Evolutionary conservation across 768 basidiomycete genomes (phyloP), one percentile per base, ranked within the genome.

Genomic region (Kwoniella pini): DNA sequence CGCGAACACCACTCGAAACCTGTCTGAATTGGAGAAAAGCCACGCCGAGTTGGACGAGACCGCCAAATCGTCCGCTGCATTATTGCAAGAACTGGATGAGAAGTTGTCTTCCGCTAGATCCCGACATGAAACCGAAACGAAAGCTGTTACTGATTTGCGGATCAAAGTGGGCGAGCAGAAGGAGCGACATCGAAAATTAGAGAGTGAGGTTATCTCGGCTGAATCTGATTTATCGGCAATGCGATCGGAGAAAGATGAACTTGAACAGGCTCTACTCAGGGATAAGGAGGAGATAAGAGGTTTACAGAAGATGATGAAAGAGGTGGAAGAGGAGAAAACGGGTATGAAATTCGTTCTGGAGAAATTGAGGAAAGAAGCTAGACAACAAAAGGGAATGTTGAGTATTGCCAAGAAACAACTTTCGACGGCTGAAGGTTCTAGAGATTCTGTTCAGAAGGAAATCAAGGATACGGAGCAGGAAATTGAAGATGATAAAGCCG

Each of bases 321-420:
- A 92, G 69, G 84, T 85, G 15, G 85, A 86, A 7, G 84, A 86
- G 62, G 86, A 92, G 77, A 87, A 87, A 33, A 85, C 88, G 45
- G 72, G 80, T 11, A 76, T 87, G 52, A 93, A 89, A 77, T 81
- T 79, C 11, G 87, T 90, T 62, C 81, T 92, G 21, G 96, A 98
- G 78, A 93, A 89, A 80, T 77, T 84, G 39, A 93, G 87, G 81
- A 98, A 90, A 80, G 94, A 97, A 52, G 91, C 90, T 1, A 88
- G 95, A 77, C 91, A 96, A 74, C 94, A 97, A 81, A 97, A 91
- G 77, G 96, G 96, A 10, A 82, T 95, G 64, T 83, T 95, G 22
- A 93, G 93, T 4, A 95, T 98, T 75, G 90, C 91, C 4, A 88
- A 88, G 81, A 98, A 99, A 78, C 96, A 98, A 80, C 81, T 98